Base-by-base conservation (phyloP, 495 filamentous ascomycete species). In the Tuber aestivum region DNA sequence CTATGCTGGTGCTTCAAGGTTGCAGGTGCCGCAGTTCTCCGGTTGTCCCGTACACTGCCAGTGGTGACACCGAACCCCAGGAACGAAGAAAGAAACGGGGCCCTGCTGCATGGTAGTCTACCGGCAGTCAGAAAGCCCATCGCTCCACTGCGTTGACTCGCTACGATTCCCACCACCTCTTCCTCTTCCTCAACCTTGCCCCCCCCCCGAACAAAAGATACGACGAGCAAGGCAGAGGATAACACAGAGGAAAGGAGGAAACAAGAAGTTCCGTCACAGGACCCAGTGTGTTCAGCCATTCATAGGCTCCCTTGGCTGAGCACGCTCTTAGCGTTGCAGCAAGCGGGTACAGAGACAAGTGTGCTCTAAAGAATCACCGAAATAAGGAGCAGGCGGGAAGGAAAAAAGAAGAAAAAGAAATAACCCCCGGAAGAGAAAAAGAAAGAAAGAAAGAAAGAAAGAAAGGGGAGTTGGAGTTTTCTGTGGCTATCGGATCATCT, bases 61-160 rank as follows among this genome's bases (percentile, higher is more conserved):
- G 56, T 4, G 27, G 56, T 65, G 14, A 65, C 56, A 65, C 56
- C 27, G 56, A 65, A 35, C 56, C 56, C 56, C 56, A 65, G 56
- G 56, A 65, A 65, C 56, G 56, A 65, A 35, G 56, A 65, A 65
- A 65, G 56, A 32, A 35, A 65, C 27, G 27, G 56, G 56, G 56
- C 56, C 56, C 56, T 65, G 27, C 56, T 65, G 56, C 56, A 35
- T 14, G 27, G 12, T 65, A n/a, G n/a, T n/a, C n/a, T n/a, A 35
- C 50, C 27, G 56, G 56, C 4, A 65, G 56, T 65, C 56, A 65
- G 56, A 65, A 65, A 65, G 56, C 56, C 56, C 56, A 27, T 65
- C 27, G 56, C 56, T 65, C 27, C 56, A 35, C 27, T 61, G n/a
- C n/a, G 16, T 65, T 65, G 27, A 35, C 27, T 23, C 45, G 8